phyloP scores from a whole-genome alignment of 345 rosid genomes.

The Mallotus nudiflorus region DNA sequence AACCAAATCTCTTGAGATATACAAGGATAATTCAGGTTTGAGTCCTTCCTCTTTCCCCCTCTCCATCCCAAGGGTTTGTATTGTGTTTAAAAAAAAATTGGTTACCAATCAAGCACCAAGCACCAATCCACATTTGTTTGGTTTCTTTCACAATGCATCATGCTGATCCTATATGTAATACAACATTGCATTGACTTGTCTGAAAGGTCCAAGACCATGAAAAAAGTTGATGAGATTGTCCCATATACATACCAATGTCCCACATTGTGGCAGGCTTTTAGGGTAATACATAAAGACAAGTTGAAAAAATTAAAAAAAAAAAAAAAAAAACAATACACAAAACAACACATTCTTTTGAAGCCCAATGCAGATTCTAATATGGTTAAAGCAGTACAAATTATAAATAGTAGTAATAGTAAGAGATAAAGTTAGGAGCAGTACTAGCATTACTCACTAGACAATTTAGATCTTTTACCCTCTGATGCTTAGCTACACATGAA shows the following conservation, averaged over 20 bases:
- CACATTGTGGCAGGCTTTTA: conserved; percentile 27
- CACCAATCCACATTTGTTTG: too few species aligned
- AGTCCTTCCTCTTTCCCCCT: too few species aligned
- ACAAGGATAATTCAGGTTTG: too few species aligned
- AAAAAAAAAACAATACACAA: conserved; percentile 3
- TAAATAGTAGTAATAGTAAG: conserved; percentile 13
- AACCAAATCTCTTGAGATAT: too few species aligned
- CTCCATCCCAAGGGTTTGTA: too few species aligned
- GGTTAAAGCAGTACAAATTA: conserved; percentile 23
- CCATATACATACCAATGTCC: conserved; percentile 6
- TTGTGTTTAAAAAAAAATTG: too few species aligned
- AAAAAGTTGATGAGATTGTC: conserved; percentile 30
- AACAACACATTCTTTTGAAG: conserved; percentile 1
- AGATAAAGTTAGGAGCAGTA: conserved; percentile 22
- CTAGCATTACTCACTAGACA: conserved; percentile 58
- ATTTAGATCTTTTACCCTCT: conserved; percentile 60
- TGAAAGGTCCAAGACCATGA: conserved; percentile 24
- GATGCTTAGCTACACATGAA: background rate
- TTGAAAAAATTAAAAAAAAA: conserved; percentile 1
- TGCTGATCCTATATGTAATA: too few species aligned
- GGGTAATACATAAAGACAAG: conserved; percentile 14
- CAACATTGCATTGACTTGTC: conserved; percentile 40
- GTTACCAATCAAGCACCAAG: too few species aligned
- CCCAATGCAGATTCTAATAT: conserved; percentile 12
- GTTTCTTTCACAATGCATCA: too few species aligned